Evolutionary conservation across 306 rosid genomes (phyloP).

Genomic region (Spatholobus suberectus): DNA sequence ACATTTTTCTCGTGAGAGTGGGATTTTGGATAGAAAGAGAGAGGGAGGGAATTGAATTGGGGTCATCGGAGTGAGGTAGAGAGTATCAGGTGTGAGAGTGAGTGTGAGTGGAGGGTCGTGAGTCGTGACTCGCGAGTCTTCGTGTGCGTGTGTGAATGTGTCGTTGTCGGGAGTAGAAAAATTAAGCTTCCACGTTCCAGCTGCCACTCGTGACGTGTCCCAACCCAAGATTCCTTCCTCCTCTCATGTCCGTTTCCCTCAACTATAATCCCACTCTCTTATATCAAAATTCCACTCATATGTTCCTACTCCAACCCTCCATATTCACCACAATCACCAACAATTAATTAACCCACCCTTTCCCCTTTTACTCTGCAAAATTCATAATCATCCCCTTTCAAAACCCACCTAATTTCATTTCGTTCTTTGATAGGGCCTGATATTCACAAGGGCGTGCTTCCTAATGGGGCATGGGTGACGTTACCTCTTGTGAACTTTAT

Average conservation of each 20-base stretch:
- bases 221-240: constrained; percentile 30
- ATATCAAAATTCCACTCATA: background rate
- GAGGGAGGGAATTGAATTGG: background rate
- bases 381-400: constrained; percentile 21
- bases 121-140: background rate
- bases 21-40: background rate
- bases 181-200: constrained; percentile 32
- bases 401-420: background rate
- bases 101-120: background rate
- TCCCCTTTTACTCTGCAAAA: background rate
- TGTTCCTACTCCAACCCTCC: background rate
- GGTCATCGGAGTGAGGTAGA: background rate
- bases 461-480: background rate
- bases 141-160: background rate
- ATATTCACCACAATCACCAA: background rate
- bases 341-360: too few species aligned
- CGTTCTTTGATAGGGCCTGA: background rate
- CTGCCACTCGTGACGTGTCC: constrained; percentile 45
- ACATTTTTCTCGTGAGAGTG: constrained; percentile 20
- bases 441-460: constrained; percentile 24
- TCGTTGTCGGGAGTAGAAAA: constrained; percentile 46
- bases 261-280: constrained; percentile 45
- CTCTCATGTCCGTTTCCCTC: too few species aligned
- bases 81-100: background rate
- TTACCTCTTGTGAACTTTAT: background rate